phyloP scores from a whole-genome alignment of 108 stramenopile species.

The Skeletonema grethae region DNA sequence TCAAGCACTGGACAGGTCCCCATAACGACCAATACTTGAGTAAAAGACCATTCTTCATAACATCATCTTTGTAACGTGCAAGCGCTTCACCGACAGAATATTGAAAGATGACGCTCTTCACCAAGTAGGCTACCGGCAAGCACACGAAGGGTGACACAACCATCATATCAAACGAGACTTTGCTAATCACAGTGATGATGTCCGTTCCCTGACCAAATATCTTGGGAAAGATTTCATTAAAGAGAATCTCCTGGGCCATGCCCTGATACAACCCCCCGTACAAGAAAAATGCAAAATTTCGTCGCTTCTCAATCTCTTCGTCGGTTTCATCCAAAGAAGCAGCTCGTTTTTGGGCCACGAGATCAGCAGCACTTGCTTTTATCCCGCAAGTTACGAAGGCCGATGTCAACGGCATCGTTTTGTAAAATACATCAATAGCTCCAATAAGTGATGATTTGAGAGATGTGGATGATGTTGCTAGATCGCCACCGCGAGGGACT shows the following conservation, averaged over 20 bases:
- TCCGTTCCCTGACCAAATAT: constrained; percentile 55
- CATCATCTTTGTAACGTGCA: constrained; percentile 37
- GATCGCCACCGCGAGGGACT: neutral
- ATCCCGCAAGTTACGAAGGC: constrained; percentile 54
- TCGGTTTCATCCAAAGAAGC: neutral
- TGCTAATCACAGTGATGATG: constrained; percentile 34
- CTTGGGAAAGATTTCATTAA: constrained; percentile 57
- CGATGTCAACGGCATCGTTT: constrained; percentile 51
- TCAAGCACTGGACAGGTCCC: constrained; percentile 59
- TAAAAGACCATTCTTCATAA: constrained; percentile 55
- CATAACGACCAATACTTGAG: constrained; percentile 60
- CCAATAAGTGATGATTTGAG: neutral
- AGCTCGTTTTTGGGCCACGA: constrained; percentile 16
- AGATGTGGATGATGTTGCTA: neutral
- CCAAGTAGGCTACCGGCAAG: constrained; percentile 65
- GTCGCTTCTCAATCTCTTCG: constrained; percentile 2
- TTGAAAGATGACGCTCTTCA: constrained; percentile 53
- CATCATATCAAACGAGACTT: constrained; percentile 57
- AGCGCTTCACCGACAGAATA: constrained; percentile 39
- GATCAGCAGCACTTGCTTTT: constrained; percentile 35
- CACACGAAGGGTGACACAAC: constrained; percentile 49
- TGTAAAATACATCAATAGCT: constrained; percentile 49
- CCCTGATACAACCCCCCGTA: constrained; percentile 75
- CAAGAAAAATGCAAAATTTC: constrained; percentile 57
- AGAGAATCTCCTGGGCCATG: constrained; percentile 57